Base-by-base conservation (phyloP, 1,284 basidiomycete species). In the Schizophyllum amplum region DNA sequence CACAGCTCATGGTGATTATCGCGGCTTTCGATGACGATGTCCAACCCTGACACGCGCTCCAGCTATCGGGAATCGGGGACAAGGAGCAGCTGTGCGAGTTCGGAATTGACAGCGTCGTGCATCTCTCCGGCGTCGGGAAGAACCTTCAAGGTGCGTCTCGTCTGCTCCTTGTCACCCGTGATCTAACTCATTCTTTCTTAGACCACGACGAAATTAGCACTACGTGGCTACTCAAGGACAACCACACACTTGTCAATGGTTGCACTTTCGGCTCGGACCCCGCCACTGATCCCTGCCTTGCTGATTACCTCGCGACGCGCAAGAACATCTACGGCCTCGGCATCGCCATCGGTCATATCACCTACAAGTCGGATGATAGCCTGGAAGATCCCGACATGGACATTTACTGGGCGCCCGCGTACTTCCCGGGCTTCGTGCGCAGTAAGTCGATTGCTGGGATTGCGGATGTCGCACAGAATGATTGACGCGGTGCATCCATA, bases 121-220 rank as follows among this genome's bases (percentile, higher is more conserved):
- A 71, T 53, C 59, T 68, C 22, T 68, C 69, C 0, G 69, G 69
- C 9, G 69, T 71, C 24, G 68, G 69, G 33, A 61, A 42, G 0
- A 71, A 71, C 55, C 62, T 71, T n/a, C 68, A 69, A 66, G 69
- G 69, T 68, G 49, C 47, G 47, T 50, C 27, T 13, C 13, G 13
- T 33, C 27, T 33, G 6, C 5, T 13, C 6, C 13, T 13, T 33
- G 6, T 13, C 13, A 13, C 27, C 6, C 6, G 13, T 33, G 27
- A 33, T 6, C 6, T 33, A 33, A 6, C 27, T 33, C 27, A 33
- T 13, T 33, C 27, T 13, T 22, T 9, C 24, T 47, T 27, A 71
- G 68, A 71, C 55, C 68, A 69, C 55, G 69, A 71, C 54, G 69
- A 70, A 59, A 60, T 71, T 46, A 25, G 63, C 9, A 60, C 67